Base-by-base conservation (phyloP, 2,329 filamentous ascomycete genomes). In the Didymella sp. region DNA sequence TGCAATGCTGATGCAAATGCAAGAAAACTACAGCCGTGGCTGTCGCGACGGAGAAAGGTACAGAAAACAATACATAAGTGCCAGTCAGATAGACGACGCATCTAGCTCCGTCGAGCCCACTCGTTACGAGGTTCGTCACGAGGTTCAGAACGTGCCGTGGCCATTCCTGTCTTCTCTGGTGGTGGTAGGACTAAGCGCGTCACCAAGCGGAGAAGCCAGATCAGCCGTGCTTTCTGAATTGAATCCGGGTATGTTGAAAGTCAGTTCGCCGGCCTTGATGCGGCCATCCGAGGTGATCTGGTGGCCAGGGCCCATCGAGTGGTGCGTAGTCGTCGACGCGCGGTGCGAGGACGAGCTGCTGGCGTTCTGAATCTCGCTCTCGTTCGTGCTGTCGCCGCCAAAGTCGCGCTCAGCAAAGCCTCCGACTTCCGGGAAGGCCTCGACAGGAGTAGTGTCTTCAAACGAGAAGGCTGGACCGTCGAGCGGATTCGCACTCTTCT, bases 1-100 rank as follows among this genome's bases (percentile, higher is more conserved):
- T 55, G 63, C 59, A 66, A 58, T 61, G 63, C 58, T 54, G 30
- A 52, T 63, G 58, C 57, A 57, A 58, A 64, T 61, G 64, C 59
- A 49, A 22, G 42, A 49, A 22, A 28, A 57, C 43, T 46, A 43
- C 43, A 19, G 42, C 53, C 46, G 51, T 51, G 17, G 27, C 41
- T 46, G 30, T 38, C 31, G 11, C n/a, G 25, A 15, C 19, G 15
- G 43, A 30, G 19, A 2, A 2, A 31, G n/a, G 44, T n/a, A 17
- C 21, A 31, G n/a, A 21, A 9, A 47, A 41, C 25, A 12, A 48
- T n/a, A 42, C 15, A n/a, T 40, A 48, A 24, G 33, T 38, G 33
- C 41, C 27, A 46, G 24, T 12, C 19, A 40, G 21, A 28, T 33
- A 27, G 6, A 30, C 31, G n/a, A n/a, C n/a, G n/a, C n/a, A n/a